Conservation (phyloP, 768 basidiomycete genomes). For the Pleurotus djamor region DNA sequence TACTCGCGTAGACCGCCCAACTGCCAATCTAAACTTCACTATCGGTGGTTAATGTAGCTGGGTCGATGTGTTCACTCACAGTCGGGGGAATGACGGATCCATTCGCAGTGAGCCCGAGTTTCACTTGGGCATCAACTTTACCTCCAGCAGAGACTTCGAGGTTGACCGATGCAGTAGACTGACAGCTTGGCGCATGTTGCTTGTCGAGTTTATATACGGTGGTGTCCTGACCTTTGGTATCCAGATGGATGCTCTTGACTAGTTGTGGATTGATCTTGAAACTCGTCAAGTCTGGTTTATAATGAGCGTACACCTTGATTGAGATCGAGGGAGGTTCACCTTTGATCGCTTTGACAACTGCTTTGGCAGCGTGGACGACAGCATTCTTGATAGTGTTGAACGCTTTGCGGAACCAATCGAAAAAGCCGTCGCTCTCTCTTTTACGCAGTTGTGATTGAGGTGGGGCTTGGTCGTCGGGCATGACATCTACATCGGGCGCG, state of each 20-base stretch:
- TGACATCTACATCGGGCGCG: slow-evolving; percentile 10
- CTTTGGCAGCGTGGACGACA: not conserved
- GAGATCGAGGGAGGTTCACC: not conserved
- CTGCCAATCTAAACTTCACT: not conserved
- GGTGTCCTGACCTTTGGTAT: not conserved
- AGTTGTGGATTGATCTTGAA: not conserved
- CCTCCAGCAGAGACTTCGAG: not conserved
- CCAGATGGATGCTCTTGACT: not conserved
- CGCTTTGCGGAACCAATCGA: not conserved
- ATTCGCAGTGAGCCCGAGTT: not conserved
- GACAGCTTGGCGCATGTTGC: not conserved
- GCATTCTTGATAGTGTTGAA: not conserved
- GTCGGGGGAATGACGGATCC: not conserved
- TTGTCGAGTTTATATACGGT: not conserved
- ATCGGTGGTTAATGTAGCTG: too few relatives aligned
- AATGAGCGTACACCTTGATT: not conserved
- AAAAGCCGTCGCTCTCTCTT: not conserved
- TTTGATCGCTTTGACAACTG: not conserved
- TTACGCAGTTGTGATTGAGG: not conserved
- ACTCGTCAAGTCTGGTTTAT: not conserved
- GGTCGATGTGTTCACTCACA: not conserved
- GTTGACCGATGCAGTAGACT: not conserved
- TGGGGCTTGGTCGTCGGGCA: not conserved
- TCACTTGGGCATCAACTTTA: not conserved
- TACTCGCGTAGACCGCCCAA: not conserved